Evolutionary conservation across 768 basidiomycete genomes (phyloP).

Genomic region (Lentinus brumalis): DNA sequence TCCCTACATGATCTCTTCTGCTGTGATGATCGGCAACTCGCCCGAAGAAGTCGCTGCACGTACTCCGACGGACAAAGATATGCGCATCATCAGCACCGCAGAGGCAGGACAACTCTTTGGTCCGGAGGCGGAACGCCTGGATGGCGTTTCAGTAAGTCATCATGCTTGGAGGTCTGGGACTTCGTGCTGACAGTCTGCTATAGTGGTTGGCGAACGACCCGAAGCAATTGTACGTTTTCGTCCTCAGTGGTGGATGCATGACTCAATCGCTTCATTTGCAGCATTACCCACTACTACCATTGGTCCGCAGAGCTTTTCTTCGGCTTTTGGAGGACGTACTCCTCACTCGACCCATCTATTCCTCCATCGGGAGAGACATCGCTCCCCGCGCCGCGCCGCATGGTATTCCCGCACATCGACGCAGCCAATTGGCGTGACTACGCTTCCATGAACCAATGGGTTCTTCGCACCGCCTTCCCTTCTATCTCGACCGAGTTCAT

Average conservation of each 20-base stretch:
- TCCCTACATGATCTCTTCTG: conserved; percentile 72
- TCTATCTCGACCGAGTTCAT: conserved; percentile 78
- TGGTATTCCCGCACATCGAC: conserved; percentile 76
- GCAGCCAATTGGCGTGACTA: conserved; percentile 89
- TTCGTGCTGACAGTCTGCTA: background rate
- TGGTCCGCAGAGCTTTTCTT: conserved; percentile 92
- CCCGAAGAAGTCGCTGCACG: conserved; percentile 56
- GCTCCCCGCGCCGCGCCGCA: conserved; percentile 72
- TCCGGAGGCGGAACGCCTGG: conserved; percentile 67
- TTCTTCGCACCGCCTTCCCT: conserved; percentile 80
- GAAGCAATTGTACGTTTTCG: conserved; percentile 69
- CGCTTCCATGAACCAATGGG: conserved; percentile 87
- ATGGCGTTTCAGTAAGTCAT: conserved; percentile 67
- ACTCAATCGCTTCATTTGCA: conserved; percentile 30
- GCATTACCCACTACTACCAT: conserved; percentile 92
- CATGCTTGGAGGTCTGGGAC: conserved; percentile 1
- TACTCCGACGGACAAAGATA: conserved; percentile 75
- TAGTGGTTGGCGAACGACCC: conserved; percentile 86
- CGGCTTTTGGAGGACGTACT: conserved; percentile 90
- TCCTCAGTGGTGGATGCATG: background rate
- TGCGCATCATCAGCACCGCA: conserved; percentile 70
- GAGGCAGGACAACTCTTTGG: conserved; percentile 75
- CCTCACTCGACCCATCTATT: conserved; percentile 76
- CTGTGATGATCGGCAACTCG: conserved; percentile 57
- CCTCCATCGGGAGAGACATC: conserved; percentile 63